Evolutionary conservation across 306 rosid genomes (phyloP).

Genomic region (Castanospermum australe): DNA sequence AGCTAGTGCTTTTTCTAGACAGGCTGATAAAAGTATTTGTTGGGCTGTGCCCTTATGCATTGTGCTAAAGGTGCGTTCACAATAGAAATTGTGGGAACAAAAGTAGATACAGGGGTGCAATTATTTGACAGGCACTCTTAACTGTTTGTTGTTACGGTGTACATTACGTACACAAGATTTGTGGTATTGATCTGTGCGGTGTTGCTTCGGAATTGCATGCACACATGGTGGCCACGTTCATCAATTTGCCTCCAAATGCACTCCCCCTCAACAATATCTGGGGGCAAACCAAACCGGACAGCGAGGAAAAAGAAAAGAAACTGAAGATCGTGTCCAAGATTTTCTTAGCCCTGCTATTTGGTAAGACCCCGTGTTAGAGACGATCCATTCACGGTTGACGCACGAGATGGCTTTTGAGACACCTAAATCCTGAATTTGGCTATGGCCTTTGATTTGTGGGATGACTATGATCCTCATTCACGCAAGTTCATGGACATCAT

Average conservation of each 20-base stretch:
- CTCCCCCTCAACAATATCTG: constrained; percentile 5
- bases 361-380: background rate
- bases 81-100: constrained; percentile 24
- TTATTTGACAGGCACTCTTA: constrained; percentile 49
- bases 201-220: constrained; percentile 33
- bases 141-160: constrained; percentile 31
- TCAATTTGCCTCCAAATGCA: background rate
- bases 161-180: constrained; percentile 18
- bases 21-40: background rate
- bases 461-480: constrained; percentile 26
- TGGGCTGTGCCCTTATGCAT: no score
- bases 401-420: constrained; percentile 15
- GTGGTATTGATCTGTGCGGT: constrained; percentile 25
- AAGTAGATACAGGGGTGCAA: constrained; percentile 36
- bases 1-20: no score
- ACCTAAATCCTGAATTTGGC: constrained; percentile 17
- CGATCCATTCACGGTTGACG: constrained; percentile 11
- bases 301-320: background rate
- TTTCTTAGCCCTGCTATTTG: constrained; percentile 18
- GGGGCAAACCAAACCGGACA: constrained; percentile 2
- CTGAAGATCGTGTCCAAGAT: constrained; percentile 29
- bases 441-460: constrained; percentile 27
- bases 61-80: constrained; percentile 22
- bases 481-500: constrained; percentile 12
- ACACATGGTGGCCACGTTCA: constrained; percentile 35